Conservation (phyloP, 139 green algal genomes). For the Chlamydomonas incerta region DNA sequence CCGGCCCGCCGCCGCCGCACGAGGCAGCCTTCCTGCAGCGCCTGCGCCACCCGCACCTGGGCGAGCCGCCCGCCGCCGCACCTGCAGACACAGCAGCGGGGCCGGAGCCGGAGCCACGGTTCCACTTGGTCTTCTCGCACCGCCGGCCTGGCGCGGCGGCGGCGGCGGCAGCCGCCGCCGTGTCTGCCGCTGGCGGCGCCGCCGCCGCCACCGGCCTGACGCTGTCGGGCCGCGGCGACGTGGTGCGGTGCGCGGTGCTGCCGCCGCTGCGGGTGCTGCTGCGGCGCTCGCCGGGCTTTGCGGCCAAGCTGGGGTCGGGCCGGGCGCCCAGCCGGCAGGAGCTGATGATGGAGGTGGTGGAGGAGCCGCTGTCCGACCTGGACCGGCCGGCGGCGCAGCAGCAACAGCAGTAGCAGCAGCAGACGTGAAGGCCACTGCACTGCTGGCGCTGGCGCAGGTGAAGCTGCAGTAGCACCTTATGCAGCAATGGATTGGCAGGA, state of each 20-base stretch:
- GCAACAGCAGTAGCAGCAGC: not conserved
- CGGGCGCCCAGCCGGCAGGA: conserved; percentile 14
- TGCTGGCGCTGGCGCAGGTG: no score
- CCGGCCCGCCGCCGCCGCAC: not conserved
- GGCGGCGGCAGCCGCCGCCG: not conserved
- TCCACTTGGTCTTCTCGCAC: conserved; percentile 23
- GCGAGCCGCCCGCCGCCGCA: no score
- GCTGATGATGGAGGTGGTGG: conserved; percentile 23
- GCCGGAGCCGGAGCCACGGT: not conserved
- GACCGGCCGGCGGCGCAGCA: not conserved
- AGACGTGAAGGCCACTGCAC: no score
- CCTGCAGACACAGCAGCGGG: no score
- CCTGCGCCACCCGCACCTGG: no score
- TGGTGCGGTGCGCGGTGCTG: conserved; percentile 38
- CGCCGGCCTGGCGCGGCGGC: not conserved
- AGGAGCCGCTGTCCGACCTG: conserved; percentile 23
- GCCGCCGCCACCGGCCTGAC: conserved; percentile 7
- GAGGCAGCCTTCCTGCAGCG: no score
- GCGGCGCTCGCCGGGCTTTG: not conserved
- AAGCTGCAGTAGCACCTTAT: no score
- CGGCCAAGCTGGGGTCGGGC: not conserved
- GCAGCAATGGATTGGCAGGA: no score
- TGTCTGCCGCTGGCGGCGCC: not conserved
- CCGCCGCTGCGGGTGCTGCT: conserved; percentile 23
- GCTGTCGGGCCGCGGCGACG: not conserved